phyloP scores from a whole-genome alignment of 495 filamentous ascomycete species.

The Entonaema liquescens region DNA sequence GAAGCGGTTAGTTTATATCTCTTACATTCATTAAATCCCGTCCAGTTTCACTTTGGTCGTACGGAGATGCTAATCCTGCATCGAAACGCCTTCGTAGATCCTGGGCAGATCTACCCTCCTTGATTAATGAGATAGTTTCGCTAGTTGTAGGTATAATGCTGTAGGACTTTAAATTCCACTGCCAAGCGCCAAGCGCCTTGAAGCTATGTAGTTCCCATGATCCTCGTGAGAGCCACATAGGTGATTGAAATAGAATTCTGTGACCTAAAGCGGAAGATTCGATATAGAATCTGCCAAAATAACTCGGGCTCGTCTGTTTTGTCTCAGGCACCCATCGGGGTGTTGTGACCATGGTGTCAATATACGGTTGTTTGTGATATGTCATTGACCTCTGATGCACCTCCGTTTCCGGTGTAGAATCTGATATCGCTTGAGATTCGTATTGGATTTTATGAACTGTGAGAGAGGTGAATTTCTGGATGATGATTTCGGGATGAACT shows the following conservation, averaged over 20 bases:
- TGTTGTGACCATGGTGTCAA: neutral
- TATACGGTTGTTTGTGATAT: neutral
- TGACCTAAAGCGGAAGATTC: neutral
- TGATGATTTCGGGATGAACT: conserved; percentile 41
- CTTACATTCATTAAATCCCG: conserved; percentile 26
- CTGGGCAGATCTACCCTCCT: neutral
- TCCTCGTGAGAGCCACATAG: conserved; percentile 8
- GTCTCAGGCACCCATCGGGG: neutral
- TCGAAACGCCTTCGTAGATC: conserved; percentile 27
- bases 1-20: neutral
- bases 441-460: neutral
- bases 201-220: conserved; percentile 32
- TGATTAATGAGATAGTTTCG: neutral
- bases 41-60: neutral
- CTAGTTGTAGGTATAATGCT: neutral
- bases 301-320: neutral
- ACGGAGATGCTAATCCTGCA: conserved; percentile 24
- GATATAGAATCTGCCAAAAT: conserved; percentile 10
- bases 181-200: conserved; percentile 27
- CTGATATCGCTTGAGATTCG: neutral
- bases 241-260: conserved; percentile 7
- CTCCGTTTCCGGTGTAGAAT: neutral
- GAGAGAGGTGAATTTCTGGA: conserved; percentile 21
- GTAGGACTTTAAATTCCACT: conserved; percentile 27
- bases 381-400: neutral